phyloP scores from a whole-genome alignment of 2,329 filamentous ascomycete genomes.

The Pseudogymnoascus pannorum region DNA sequence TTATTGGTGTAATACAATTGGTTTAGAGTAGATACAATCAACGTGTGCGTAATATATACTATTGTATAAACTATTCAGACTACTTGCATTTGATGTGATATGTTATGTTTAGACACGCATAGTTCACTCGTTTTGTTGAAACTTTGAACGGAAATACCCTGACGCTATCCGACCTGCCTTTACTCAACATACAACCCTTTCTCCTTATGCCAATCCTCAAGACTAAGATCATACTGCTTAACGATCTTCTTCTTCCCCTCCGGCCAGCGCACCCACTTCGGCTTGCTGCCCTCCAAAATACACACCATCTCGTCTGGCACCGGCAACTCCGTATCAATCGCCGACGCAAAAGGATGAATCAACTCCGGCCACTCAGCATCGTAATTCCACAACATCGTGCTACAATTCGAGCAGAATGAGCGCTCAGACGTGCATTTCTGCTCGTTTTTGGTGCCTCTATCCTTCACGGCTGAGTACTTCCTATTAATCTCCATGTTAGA shows the following conservation, averaged over 20 bases:
- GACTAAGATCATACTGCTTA: conserved; percentile 33
- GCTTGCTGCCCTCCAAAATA: conserved; percentile 37
- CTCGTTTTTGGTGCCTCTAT: conserved; percentile 34
- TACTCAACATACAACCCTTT: conserved; percentile 24
- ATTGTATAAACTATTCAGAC: neutral
- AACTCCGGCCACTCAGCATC: conserved; percentile 40
- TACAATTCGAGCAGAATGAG: conserved; percentile 40
- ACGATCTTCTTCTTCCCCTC: conserved; percentile 39
- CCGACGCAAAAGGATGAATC: conserved; percentile 42
- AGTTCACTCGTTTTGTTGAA: neutral
- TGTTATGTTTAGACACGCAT: neutral
- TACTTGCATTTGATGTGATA: neutral
- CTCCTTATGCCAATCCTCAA: conserved; percentile 41
- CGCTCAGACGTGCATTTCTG: conserved; percentile 36
- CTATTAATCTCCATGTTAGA: conserved; percentile 21
- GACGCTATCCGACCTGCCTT: neutral
- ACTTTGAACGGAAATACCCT: neutral
- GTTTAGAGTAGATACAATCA: conserved; percentile 2
- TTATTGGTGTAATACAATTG: conserved; percentile 5
- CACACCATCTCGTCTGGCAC: conserved; percentile 41
- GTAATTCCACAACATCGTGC: conserved; percentile 41
- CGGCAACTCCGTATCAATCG: conserved; percentile 40
- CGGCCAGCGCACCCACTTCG: conserved; percentile 39
- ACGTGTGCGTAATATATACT: neutral
- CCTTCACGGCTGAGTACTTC: conserved; percentile 38